Percentiles rank a stretch among this genome's conserved stretches.
phyloP scores from a whole-genome alignment of 2,329 filamentous ascomycete genomes.

The Aspergillus ochraceus region DNA sequence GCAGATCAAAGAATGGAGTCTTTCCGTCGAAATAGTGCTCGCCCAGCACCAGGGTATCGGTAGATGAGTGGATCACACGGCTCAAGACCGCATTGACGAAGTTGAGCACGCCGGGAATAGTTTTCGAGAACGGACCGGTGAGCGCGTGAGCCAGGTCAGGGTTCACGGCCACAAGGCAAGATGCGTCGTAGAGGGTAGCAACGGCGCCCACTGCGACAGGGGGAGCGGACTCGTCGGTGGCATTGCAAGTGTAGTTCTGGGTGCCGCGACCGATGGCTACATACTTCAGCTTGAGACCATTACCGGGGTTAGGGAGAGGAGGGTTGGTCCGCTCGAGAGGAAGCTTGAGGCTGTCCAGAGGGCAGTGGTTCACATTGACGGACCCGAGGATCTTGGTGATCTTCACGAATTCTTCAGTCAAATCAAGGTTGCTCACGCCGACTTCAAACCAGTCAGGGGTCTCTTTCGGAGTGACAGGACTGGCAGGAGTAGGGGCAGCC shows the following conservation, averaged over 20 bases:
- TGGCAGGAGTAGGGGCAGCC: not conserved
- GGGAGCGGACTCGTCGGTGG: conserved; percentile 17
- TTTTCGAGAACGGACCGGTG: conserved; percentile 18
- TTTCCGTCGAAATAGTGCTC: conserved; percentile 36
- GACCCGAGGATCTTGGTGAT: not conserved
- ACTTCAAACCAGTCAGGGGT: not conserved
- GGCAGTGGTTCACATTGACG: conserved; percentile 21
- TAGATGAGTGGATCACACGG: conserved; percentile 13
- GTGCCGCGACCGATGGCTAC: conserved; percentile 50
- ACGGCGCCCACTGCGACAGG: conserved; percentile 46
- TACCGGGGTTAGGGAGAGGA: conserved; percentile 30
- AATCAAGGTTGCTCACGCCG: not conserved
- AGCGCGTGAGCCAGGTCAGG: conserved; percentile 30
- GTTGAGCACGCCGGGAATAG: conserved; percentile 29
- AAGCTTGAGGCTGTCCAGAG: conserved; percentile 13
- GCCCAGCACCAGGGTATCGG: conserved; percentile 31
- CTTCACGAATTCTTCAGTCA: not conserved
- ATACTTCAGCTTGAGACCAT: conserved; percentile 39
- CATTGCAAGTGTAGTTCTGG: conserved; percentile 52
- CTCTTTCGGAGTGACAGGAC: not conserved
- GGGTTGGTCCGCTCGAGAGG: conserved; percentile 19
- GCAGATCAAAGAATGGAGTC: conserved; percentile 35
- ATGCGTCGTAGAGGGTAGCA: conserved; percentile 48
- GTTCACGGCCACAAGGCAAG: conserved; percentile 35
- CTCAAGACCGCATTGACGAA: conserved; percentile 22